A percentile compares a stretch with the other conserved stretches of the same genome.
Conservation (phyloP, 495 filamentous ascomycete genomes). For the Letharia columbiana region DNA sequence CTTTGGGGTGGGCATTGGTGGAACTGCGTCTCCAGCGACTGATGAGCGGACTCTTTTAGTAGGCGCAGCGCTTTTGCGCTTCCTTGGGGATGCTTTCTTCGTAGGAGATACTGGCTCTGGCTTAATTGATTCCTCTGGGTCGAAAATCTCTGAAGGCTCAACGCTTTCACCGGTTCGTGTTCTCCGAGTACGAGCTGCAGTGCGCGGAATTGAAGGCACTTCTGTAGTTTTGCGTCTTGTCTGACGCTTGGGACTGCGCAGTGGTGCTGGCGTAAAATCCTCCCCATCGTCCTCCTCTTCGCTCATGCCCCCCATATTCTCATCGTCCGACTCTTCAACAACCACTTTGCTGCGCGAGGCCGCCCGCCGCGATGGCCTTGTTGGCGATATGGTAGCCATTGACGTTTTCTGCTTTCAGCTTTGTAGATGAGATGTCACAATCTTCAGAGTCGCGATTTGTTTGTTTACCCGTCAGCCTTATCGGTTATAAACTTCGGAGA, state of each 20-base stretch:
- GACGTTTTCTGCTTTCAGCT: conserved; percentile 10
- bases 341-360: conserved; percentile 60
- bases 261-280: conserved; percentile 70
- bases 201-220: conserved; percentile 37
- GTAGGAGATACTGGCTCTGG: conserved; percentile 53
- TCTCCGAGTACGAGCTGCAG: conserved; percentile 25
- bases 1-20: conserved; percentile 51
- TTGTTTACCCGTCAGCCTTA: conserved; percentile 12
- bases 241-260: conserved; percentile 38
- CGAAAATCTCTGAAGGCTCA: conserved; percentile 53
- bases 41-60: conserved; percentile 46
- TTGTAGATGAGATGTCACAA: not conserved
- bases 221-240: conserved; percentile 52
- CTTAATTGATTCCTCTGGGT: conserved; percentile 46
- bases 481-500: not conserved
- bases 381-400: conserved; percentile 57
- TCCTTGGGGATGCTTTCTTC: conserved; percentile 54
- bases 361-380: conserved; percentile 66
- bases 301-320: conserved; percentile 46
- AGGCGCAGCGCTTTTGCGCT: conserved; percentile 61
- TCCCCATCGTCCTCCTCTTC: conserved; percentile 60
- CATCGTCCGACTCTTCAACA: conserved; percentile 70
- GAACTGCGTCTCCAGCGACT: conserved; percentile 31
- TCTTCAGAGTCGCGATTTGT: not conserved
- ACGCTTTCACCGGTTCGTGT: conserved; percentile 39